phyloP scores from a whole-genome alignment of 805 yeast genomes.

The Deakozyma indianensis region DNA sequence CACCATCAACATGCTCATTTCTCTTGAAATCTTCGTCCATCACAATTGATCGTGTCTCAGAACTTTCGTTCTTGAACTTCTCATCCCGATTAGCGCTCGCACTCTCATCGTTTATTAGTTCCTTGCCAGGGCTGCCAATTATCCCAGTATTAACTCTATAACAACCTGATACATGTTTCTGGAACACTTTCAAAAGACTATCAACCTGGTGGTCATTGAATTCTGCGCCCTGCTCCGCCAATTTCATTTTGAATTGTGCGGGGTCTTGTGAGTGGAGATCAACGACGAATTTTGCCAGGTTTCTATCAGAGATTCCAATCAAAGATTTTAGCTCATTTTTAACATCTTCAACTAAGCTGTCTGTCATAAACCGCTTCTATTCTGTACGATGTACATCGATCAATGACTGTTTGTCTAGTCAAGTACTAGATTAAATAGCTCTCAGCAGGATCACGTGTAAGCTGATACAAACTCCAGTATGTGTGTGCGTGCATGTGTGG shows the following conservation, averaged over 20 bases:
- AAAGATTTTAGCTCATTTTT: conserved; percentile 9
- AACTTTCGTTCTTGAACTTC: background rate
- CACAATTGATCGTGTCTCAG: background rate
- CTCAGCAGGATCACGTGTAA: no score
- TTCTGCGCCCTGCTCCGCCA: conserved; percentile 32
- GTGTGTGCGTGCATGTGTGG: no score
- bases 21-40: background rate
- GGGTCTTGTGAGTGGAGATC: conserved; percentile 22
- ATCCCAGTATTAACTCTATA: background rate
- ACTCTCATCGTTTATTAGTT: background rate
- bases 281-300: conserved; percentile 33
- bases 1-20: background rate
- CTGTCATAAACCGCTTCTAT: background rate
- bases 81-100: background rate
- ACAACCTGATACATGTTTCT: background rate
- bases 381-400: background rate
- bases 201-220: conserved; percentile 14
- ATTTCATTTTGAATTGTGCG: conserved; percentile 23
- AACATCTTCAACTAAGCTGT: conserved; percentile 21
- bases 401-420: no score
- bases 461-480: no score
- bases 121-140: background rate
- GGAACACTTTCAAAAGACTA: background rate
- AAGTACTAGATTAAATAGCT: no score
- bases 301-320: conserved; percentile 27